A percentile compares a stretch with the other conserved stretches of the same genome.
Evolutionary conservation across 208 protist genomes (phyloP).

Genomic region (Trypanosoma vivax): DNA sequence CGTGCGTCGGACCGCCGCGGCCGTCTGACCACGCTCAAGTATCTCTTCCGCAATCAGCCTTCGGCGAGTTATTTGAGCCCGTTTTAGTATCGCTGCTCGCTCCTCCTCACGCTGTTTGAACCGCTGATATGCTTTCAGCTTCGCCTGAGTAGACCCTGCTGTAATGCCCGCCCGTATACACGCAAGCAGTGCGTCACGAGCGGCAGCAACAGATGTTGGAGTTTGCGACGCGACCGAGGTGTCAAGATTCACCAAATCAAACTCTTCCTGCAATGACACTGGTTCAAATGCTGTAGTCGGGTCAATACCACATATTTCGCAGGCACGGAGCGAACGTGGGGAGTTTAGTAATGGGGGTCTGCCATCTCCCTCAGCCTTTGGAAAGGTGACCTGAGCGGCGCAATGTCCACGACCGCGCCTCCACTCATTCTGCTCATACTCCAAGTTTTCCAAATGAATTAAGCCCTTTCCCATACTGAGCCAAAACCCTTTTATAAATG

Average conservation of each 20-base stretch:
- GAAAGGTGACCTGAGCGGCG: too few species aligned
- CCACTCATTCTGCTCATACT: background rate
- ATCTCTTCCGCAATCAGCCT: slow-evolving; percentile 21
- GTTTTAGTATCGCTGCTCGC: slow-evolving; percentile 1
- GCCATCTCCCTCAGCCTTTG: background rate
- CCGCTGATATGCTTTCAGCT: slow-evolving; percentile 13
- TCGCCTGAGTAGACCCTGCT: slow-evolving; percentile 4
- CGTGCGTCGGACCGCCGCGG: too few species aligned
- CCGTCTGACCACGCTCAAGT: slow-evolving; percentile 10
- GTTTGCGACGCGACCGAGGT: slow-evolving; percentile 2
- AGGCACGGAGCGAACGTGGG: slow-evolving; percentile 19
- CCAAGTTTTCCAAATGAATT: slow-evolving; percentile 7
- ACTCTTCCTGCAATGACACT: slow-evolving; percentile 11
- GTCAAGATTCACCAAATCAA: slow-evolving; percentile 1
- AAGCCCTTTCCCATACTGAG: background rate
- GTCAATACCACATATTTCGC: slow-evolving; percentile 12
- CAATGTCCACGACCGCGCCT: background rate
- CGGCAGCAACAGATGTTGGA: background rate
- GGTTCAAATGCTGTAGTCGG: background rate
- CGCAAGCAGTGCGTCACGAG: slow-evolving; percentile 10
- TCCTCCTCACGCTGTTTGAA: slow-evolving; percentile 5
- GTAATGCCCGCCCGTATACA: slow-evolving; percentile 11
- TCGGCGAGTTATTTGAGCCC: slow-evolving; percentile 11
- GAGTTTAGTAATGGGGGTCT: slow-evolving; percentile 11
- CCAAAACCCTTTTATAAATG: background rate